Evolutionary conservation across 108 stramenopile species (phyloP).

Genomic region (Skeletonema marinoi): DNA sequence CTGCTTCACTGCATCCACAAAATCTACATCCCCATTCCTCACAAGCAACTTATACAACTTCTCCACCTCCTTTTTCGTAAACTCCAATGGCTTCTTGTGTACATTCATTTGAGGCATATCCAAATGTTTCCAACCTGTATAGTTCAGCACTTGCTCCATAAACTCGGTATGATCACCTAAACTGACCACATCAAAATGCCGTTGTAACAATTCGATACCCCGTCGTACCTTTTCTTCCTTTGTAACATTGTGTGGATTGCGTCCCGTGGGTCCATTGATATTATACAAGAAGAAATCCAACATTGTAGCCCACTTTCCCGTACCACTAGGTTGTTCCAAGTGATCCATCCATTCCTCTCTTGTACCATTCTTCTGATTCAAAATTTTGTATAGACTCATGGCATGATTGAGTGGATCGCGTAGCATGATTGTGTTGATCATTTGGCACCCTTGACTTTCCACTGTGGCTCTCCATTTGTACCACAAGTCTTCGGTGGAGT

Average conservation of each 20-base stretch:
- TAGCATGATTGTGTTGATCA: constrained; percentile 45
- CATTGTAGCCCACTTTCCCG: constrained; percentile 31
- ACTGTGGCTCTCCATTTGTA: constrained; percentile 36
- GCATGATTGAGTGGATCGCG: constrained; percentile 49
- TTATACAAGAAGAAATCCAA: constrained; percentile 49
- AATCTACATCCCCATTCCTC: constrained; percentile 3
- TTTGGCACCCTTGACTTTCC: constrained; percentile 39
- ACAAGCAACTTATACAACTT: constrained; percentile 5
- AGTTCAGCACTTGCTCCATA: neutral
- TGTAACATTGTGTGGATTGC: constrained; percentile 27
- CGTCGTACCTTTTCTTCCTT: constrained; percentile 32
- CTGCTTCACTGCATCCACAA: neutral
- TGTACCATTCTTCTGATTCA: constrained; percentile 15
- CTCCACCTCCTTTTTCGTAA: constrained; percentile 23
- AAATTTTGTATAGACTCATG: constrained; percentile 40
- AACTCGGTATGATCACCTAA: neutral
- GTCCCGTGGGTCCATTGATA: constrained; percentile 11
- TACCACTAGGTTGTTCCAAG: constrained; percentile 11
- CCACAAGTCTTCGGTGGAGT: constrained; percentile 27
- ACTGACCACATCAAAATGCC: constrained; percentile 9
- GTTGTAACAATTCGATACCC: neutral
- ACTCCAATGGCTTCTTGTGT: neutral
- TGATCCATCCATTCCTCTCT: constrained; percentile 35
- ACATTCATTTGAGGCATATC: constrained; percentile 2
- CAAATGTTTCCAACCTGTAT: constrained; percentile 4